Percentiles rank a stretch among this genome's conserved stretches.
Evolutionary conservation across 306 rosid species (phyloP).

Genomic region (Fagus sylvatica): DNA sequence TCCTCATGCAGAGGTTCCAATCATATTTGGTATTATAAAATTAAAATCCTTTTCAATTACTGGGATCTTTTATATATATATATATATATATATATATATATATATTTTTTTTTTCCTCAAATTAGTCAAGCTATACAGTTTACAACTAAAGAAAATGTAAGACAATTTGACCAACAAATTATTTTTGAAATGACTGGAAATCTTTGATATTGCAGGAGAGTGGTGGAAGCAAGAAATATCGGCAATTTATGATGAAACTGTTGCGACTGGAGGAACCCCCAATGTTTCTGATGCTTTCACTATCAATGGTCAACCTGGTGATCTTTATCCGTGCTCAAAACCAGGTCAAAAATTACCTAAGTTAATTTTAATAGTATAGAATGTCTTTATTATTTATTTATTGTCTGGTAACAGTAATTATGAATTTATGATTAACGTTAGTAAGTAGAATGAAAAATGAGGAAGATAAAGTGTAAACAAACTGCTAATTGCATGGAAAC

Average conservation of each 20-base stretch:
- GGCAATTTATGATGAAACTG: constrained; percentile 1
- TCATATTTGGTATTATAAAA: constrained; percentile 42
- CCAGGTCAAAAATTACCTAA: neutral
- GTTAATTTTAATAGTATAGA: neutral
- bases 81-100: no score
- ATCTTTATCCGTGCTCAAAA: constrained; percentile 30
- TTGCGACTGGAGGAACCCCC: constrained; percentile 17
- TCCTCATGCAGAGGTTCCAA: constrained; percentile 42
- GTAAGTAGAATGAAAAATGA: no score
- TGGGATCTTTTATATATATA: neutral
- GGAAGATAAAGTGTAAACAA: no score
- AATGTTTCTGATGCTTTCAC: constrained; percentile 22
- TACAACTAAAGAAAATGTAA: neutral
- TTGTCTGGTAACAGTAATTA: no score
- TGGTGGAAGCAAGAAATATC: constrained; percentile 34
- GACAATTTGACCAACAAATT: neutral
- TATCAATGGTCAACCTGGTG: constrained; percentile 37
- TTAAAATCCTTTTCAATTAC: neutral
- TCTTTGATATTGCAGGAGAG: constrained; percentile 17
- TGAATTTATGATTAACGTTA: no score
- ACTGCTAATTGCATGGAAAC: no score
- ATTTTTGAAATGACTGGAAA: no score
- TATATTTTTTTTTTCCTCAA: neutral
- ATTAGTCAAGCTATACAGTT: neutral
- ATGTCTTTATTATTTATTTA: no score